phyloP scores from a whole-genome alignment of 768 basidiomycete genomes.

The Holtermanniella nyarrowii region DNA sequence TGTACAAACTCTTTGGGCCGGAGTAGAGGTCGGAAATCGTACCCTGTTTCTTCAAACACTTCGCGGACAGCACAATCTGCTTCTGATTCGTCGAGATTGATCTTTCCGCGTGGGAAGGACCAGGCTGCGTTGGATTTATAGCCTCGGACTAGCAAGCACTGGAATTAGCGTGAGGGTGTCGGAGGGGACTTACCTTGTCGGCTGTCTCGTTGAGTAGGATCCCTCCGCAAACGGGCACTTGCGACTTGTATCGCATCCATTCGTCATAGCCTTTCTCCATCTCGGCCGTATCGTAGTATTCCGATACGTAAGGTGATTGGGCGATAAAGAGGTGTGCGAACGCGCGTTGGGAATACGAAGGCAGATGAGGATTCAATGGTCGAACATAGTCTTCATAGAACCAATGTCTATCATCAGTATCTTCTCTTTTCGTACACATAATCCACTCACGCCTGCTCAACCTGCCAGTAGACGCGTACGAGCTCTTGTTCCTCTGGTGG shows the following conservation, averaged over 20 bases:
- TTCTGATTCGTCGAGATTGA: constrained; percentile 83
- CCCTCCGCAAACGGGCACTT: constrained; percentile 94
- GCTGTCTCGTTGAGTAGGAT: constrained; percentile 85
- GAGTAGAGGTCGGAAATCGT: constrained; percentile 49
- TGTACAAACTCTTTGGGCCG: constrained; percentile 57
- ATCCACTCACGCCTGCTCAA: constrained; percentile 85
- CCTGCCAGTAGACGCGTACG: constrained; percentile 94
- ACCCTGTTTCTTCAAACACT: constrained; percentile 91
- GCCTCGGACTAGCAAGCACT: constrained; percentile 97
- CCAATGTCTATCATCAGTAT: constrained; percentile 64
- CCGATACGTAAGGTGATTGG: constrained; percentile 18
- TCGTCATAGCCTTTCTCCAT: not conserved
- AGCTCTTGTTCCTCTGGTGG: constrained; percentile 83
- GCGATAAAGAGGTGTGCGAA: constrained; percentile 88
- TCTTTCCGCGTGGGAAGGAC: constrained; percentile 99
- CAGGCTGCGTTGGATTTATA: constrained; percentile 95
- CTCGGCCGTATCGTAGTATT: not conserved
- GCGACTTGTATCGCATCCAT: constrained; percentile 63
- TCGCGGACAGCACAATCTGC: constrained; percentile 82
- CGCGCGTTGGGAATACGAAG: constrained; percentile 76
- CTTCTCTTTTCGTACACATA: not conserved
- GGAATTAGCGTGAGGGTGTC: constrained; percentile 1
- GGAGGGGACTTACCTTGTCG: constrained; percentile 62
- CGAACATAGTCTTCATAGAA: constrained; percentile 99
- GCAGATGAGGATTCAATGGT: constrained; percentile 76